Evolutionary conservation across 352 stramenopile species (phyloP).

Genomic region (Phytophthora quininea): DNA sequence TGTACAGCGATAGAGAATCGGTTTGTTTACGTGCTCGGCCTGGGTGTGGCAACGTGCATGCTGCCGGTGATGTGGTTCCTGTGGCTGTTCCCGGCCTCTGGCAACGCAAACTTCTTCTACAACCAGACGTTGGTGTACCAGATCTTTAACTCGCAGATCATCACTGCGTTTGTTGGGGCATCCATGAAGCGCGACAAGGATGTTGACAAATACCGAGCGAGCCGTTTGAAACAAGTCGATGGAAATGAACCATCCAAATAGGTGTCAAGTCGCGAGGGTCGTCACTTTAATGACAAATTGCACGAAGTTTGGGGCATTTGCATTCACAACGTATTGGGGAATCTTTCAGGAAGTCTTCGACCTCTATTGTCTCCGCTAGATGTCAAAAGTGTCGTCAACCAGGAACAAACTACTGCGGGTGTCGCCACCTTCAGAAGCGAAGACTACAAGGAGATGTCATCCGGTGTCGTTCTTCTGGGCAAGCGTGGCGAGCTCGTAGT

Average conservation of each 20-base stretch:
- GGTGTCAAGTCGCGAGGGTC: too few species aligned
- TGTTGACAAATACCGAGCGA: slow-evolving; percentile 56
- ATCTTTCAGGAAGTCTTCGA: slow-evolving; percentile 3
- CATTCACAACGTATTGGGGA: not conserved
- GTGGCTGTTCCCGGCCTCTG: slow-evolving; percentile 85
- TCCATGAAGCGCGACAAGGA: slow-evolving; percentile 89
- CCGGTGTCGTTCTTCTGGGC: slow-evolving; percentile 48
- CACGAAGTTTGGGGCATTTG: too few species aligned
- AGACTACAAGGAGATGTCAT: slow-evolving; percentile 60
- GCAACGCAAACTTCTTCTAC: slow-evolving; percentile 92
- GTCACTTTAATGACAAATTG: not conserved
- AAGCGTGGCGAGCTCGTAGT: slow-evolving; percentile 52
- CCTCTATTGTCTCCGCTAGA: slow-evolving; percentile 13
- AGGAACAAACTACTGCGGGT: slow-evolving; percentile 5
- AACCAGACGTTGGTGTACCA: slow-evolving; percentile 90
- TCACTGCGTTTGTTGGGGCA: slow-evolving; percentile 77
- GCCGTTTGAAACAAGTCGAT: slow-evolving; percentile 2
- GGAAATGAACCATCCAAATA: too few species aligned
- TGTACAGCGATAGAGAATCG: slow-evolving; percentile 74
- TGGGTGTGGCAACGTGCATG: slow-evolving; percentile 75
- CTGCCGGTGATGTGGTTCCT: slow-evolving; percentile 88
- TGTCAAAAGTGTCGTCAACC: slow-evolving; percentile 4
- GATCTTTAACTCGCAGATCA: slow-evolving; percentile 80
- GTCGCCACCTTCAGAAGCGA: slow-evolving; percentile 52
- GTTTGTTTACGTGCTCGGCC: slow-evolving; percentile 73